Base-by-base conservation (phyloP, 192 early-diverging fungal genomes). In the Gamsiella multidivaricata region DNA sequence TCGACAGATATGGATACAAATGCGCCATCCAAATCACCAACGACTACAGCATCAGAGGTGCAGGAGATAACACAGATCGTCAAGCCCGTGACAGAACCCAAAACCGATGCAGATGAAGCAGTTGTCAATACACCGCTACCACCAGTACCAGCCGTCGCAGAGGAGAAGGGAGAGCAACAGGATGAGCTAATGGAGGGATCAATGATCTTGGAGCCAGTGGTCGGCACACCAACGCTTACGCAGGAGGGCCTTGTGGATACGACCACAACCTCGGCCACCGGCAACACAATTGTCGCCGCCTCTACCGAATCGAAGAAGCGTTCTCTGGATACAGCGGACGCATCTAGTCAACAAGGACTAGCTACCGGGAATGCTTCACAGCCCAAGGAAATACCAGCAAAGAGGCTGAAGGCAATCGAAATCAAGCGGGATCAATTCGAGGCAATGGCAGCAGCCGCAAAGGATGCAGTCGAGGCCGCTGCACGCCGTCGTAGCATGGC, bases 191-290 rank as follows among this genome's bases (percentile, higher is more conserved):
- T 49, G 4, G 39, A 37, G 22, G 17, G 53, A 1, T 11, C 54
- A 10, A 25, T 22, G 8, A 37, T 11, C 0, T 25, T 73, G 39
- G 54, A 69, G 11, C 74, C 74, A 9, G 66, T 52, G 12, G 25
- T 10, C 26, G 65, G 41, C 2, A 46, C 54, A 26, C 60, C 65
- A 6, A 47, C 43, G 3, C 36, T 78, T 7, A 42, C 52, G 25
- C 65, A 69, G 43, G 74, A 78, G 22, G 74, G 74, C 3, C n/a
- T 78, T 23, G 31, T 78, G 3, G 74, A 78, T 39, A 78, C 74
- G 0, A 69, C 61, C 20, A 52, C 42, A 33, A 54, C 3, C 11
- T 5, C 43, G 25, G 29, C 0, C 18, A 17, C 26, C 54, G 28
- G 36, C 49, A 52, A 6, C n/a, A 39, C 36, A n/a, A n/a, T n/a